Percentiles rank a stretch among this genome's conserved stretches.
phyloP scores from a whole-genome alignment of 495 filamentous ascomycete species.

The Neurospora hispaniola region DNA sequence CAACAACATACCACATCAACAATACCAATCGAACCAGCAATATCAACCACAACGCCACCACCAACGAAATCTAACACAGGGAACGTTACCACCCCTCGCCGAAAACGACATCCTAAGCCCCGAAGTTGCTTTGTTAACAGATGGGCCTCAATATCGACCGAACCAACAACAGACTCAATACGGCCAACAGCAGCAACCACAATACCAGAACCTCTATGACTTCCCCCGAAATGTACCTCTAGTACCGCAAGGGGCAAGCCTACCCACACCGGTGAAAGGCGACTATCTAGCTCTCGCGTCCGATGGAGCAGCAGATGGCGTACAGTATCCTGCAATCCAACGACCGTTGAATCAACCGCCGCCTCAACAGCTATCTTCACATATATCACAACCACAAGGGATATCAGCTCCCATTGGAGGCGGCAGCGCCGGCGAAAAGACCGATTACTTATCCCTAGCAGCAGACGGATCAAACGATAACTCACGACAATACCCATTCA shows the following conservation, averaged over 20 bases:
- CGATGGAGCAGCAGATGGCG: not conserved
- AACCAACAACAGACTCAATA: not conserved
- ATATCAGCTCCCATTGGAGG: not conserved
- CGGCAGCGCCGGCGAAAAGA: not conserved
- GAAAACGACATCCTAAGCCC: not conserved
- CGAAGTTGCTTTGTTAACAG: not conserved
- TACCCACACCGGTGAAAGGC: not conserved
- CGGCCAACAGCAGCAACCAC: not conserved
- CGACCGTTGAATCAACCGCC: not conserved
- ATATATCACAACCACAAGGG: not conserved
- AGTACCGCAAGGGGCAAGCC: not conserved
- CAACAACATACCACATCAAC: not conserved
- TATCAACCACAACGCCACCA: conserved; percentile 1
- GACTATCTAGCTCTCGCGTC: not conserved
- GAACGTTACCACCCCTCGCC: not conserved
- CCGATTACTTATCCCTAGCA: not conserved
- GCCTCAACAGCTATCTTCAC: not conserved
- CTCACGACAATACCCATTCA: not conserved
- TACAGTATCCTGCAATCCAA: not conserved
- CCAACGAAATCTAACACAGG: not conserved
- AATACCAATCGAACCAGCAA: not conserved
- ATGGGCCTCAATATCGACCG: not conserved
- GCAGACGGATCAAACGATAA: not conserved
- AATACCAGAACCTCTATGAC: not conserved
- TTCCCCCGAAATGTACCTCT: not conserved